Conservation (phyloP, 1,139 yeast species). For the Geotrichum candidum region DNA sequence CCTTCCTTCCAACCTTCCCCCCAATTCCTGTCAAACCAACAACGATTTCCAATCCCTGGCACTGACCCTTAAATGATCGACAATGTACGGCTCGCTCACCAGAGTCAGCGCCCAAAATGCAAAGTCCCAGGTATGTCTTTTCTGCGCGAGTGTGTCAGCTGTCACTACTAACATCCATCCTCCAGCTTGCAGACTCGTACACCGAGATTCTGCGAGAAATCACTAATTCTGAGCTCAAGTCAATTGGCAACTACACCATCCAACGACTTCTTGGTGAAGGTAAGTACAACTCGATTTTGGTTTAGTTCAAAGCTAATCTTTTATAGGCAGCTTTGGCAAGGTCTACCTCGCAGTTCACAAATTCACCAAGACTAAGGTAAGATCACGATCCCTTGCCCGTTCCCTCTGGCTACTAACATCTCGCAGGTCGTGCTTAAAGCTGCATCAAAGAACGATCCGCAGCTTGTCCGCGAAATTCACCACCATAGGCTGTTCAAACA, state of each 20-base stretch:
- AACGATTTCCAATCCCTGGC: conserved; percentile 5
- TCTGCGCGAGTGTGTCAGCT: background rate
- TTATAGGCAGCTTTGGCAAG: conserved; percentile 70
- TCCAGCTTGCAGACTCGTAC: conserved; percentile 54
- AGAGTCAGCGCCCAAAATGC: conserved; percentile 32
- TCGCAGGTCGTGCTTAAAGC: conserved; percentile 62
- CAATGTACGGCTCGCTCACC: conserved; percentile 29
- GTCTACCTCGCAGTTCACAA: conserved; percentile 79
- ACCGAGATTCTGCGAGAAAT: conserved; percentile 55
- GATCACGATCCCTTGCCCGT: background rate
- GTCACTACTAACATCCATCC: background rate
- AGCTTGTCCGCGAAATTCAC: conserved; percentile 85
- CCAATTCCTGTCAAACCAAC: conserved; percentile 3
- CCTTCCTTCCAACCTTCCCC: background rate
- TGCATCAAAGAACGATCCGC: conserved; percentile 76
- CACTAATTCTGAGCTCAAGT: conserved; percentile 47
- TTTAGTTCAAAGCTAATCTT: background rate
- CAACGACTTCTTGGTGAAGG: conserved; percentile 73
- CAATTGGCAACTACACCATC: conserved; percentile 73
- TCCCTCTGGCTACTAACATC: background rate
- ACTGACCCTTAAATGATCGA: conserved; percentile 2
- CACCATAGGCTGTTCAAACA: conserved; percentile 82
- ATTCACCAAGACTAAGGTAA: conserved; percentile 62
- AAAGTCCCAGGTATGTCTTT: conserved; percentile 28
- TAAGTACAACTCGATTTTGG: background rate